Conservation (phyloP, 1,139 yeast genomes). For the Lodderomyces elongisporus region DNA sequence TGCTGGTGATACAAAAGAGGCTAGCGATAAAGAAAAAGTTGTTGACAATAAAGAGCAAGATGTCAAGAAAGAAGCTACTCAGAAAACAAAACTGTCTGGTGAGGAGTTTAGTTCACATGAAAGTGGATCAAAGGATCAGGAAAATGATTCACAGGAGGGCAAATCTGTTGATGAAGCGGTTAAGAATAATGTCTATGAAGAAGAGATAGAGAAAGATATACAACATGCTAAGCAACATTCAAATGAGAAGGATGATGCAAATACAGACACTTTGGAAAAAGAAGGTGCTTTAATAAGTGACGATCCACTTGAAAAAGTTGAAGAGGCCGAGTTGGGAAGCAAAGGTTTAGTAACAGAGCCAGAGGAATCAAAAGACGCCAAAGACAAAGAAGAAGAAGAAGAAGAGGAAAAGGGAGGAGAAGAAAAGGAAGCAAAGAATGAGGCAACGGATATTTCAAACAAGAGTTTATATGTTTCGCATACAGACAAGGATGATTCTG, state of each 20-base stretch:
- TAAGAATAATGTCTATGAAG: slow-evolving; percentile 5
- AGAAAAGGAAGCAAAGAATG: slow-evolving; percentile 1
- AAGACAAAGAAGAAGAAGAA: slow-evolving; percentile 7
- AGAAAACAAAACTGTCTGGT: not conserved
- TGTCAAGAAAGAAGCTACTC: not conserved
- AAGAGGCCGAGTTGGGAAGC: slow-evolving; percentile 8
- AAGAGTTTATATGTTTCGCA: too few species aligned
- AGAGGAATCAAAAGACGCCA: slow-evolving; percentile 3
- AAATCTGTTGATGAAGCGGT: slow-evolving; percentile 1
- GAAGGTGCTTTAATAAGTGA: slow-evolving; percentile 46
- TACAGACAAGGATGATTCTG: too few species aligned
- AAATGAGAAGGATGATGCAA: slow-evolving; percentile 41
- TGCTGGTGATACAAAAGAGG: slow-evolving; percentile 2
- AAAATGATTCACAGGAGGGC: slow-evolving; percentile 1
- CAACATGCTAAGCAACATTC: slow-evolving; percentile 5
- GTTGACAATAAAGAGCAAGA: not conserved
- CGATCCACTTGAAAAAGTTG: slow-evolving; percentile 35
- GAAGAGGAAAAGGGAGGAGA: slow-evolving; percentile 4
- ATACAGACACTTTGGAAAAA: slow-evolving; percentile 31
- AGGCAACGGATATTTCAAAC: not conserved
- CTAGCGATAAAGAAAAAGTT: not conserved
- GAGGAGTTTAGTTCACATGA: not conserved
- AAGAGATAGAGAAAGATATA: slow-evolving; percentile 9
- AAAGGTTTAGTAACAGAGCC: slow-evolving; percentile 7
- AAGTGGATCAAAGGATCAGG: not conserved